Percentiles rank a stretch among this genome's conserved stretches.
Conservation (phyloP, 441 rosid species). For the Euphorbia schlechtendalii region DNA sequence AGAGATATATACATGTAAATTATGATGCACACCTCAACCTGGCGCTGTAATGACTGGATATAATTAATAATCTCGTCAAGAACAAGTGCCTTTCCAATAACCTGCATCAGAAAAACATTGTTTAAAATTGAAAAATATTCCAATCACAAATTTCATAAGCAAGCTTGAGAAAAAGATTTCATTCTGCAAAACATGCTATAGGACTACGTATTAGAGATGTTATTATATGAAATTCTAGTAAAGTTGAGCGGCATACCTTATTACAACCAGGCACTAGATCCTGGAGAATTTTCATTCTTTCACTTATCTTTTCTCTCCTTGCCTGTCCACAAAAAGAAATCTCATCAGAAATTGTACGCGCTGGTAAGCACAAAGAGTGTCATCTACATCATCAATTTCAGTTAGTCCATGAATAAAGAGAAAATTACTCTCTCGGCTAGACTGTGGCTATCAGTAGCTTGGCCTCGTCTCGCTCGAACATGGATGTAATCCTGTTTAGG, state of each 20-base stretch:
- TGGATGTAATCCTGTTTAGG: slow-evolving; percentile 83
- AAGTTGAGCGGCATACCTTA: slow-evolving; percentile 42
- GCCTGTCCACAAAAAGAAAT: slow-evolving; percentile 42
- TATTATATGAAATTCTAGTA: not conserved
- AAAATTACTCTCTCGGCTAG: slow-evolving; percentile 79
- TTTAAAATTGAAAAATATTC: not conserved
- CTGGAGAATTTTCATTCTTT: slow-evolving; percentile 87
- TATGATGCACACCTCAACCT: slow-evolving; percentile 59
- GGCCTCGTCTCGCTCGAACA: slow-evolving; percentile 91
- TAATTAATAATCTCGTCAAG: slow-evolving; percentile 89
- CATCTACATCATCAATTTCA: not conserved
- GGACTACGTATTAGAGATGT: not conserved
- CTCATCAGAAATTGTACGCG: slow-evolving; percentile 20
- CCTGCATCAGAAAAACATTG: slow-evolving; percentile 35
- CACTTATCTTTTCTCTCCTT: slow-evolving; percentile 90
- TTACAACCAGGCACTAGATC: slow-evolving; percentile 85
- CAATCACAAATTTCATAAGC: slow-evolving; percentile 5
- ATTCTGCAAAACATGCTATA: not conserved
- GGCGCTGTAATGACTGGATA: slow-evolving; percentile 71
- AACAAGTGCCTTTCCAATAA: slow-evolving; percentile 82
- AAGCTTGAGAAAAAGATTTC: not conserved
- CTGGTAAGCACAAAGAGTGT: not conserved
- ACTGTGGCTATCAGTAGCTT: slow-evolving; percentile 95
- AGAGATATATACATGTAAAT: too few relatives aligned
- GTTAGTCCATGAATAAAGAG: slow-evolving; percentile 7